phyloP scores from a whole-genome alignment of 768 basidiomycete genomes.

The Pilatotrama ljubarskyi region DNA sequence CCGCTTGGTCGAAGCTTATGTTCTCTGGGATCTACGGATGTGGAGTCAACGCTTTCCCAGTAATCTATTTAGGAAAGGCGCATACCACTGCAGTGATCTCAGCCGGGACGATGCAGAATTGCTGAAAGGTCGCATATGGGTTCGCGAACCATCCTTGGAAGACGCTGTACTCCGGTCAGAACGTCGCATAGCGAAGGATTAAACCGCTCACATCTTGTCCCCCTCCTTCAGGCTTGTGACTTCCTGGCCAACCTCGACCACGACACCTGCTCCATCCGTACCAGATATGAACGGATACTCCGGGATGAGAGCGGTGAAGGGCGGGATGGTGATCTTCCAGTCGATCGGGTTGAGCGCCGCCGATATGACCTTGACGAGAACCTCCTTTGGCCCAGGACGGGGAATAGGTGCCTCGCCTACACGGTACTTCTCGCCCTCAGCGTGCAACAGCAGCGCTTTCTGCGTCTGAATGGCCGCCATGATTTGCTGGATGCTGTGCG shows the following conservation, averaged over 20 bases:
- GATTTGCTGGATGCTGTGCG: no score
- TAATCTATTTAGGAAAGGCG: neutral
- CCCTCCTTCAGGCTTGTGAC: constrained; percentile 41
- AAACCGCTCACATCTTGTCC: constrained; percentile 35
- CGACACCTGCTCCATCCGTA: constrained; percentile 40
- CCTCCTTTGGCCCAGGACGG: constrained; percentile 27
- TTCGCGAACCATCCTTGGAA: constrained; percentile 25
- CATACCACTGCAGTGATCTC: constrained; percentile 22
- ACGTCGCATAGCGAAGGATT: neutral
- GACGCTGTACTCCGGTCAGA: constrained; percentile 14
- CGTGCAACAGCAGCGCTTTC: constrained; percentile 13
- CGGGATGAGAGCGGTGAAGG: constrained; percentile 28
- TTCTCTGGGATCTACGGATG: constrained; percentile 33
- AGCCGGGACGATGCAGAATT: constrained; percentile 18
- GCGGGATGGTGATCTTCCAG: constrained; percentile 29
- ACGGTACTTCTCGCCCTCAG: neutral
- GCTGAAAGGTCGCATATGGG: constrained; percentile 15
- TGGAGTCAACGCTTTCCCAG: neutral
- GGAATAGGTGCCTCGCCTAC: neutral
- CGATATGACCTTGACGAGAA: constrained; percentile 31
- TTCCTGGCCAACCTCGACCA: constrained; percentile 39
- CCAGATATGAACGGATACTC: constrained; percentile 41
- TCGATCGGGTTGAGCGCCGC: constrained; percentile 36
- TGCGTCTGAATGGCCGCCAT: neutral
- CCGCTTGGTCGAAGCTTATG: constrained; percentile 38